These are phyloP conservation scores for Leccinum subtestaceum DNA, from an alignment of 768 basidiomycete genomes.

Conservation along the genomic window DNA sequence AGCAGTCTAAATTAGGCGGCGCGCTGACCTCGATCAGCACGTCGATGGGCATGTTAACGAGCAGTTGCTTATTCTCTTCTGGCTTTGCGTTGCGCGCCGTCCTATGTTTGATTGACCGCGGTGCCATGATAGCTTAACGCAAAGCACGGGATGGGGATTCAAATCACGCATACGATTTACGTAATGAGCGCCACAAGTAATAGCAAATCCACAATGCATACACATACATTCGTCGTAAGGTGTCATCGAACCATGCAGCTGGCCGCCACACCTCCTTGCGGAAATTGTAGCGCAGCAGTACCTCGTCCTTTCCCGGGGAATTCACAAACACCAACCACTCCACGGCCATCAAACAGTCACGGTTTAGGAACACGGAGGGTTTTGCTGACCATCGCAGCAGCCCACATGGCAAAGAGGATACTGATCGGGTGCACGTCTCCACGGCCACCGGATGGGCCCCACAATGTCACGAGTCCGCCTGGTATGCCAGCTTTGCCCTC, in stretches of 20 bases:
- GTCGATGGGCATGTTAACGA: slow-evolving; percentile 15
- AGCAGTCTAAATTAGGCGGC: background rate
- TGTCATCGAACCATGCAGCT: too few relatives aligned
- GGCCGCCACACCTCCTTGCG: background rate
- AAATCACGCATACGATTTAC: background rate
- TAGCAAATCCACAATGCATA: too few relatives aligned
- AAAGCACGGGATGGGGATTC: background rate
- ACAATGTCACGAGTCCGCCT: slow-evolving; percentile 67
- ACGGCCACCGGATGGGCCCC: slow-evolving; percentile 67
- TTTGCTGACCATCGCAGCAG: slow-evolving; percentile 94
- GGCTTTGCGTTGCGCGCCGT: background rate
- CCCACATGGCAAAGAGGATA: slow-evolving; percentile 82
- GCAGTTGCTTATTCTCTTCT: background rate
- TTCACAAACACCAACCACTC: background rate
- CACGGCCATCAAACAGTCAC: slow-evolving; percentile 31
- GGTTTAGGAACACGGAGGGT: slow-evolving; percentile 84
- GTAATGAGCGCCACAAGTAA: too few relatives aligned
- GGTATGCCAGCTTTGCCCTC: slow-evolving; percentile 75
- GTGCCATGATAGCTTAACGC: slow-evolving; percentile 3
- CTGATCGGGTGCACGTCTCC: slow-evolving; percentile 85
- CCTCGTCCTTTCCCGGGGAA: slow-evolving; percentile 1
- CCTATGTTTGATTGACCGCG: background rate
- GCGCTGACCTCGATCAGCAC: slow-evolving; percentile 13
- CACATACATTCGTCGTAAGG: too few relatives aligned
- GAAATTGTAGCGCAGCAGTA: slow-evolving; percentile 8